Evolutionary conservation across 768 basidiomycete species (phyloP), one percentile per base, ranked within the genome.

Genomic region (Tephrocybe sp.): DNA sequence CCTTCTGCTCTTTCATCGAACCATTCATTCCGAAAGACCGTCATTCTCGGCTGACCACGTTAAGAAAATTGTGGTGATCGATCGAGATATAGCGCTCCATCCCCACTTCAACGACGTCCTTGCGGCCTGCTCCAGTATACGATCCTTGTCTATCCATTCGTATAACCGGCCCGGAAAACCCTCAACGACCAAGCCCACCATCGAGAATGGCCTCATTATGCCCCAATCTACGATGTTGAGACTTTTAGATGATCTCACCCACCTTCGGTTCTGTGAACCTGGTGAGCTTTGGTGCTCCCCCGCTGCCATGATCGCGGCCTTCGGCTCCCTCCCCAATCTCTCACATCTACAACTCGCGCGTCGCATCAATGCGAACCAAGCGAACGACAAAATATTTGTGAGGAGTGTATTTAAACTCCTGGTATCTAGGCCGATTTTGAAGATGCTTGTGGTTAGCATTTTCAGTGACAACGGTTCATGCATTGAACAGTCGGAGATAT

Each of bases 301-400:
- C 1, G 56, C 56, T 23, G 55, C 64, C 18, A 69, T 73, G 24
- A 58, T 75, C 30, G 55, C 50, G 6, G 56, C 64, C 17, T 70
- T 74, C 43, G 69, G 69, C 4, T 32, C 60, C n/a, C 63, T 71
- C 3, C 68, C 68, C 0, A 54, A 67, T 23, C 65, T 77, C 4
- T 65, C 75, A 1, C 70, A 76, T 55, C 59, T 76, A 15, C 66
- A 73, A 44, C 60, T 77, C 8, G 58, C 73, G 2, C 73, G 76
- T 26, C 68, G 68, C 1, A 64, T 69, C 18, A 63, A 73, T 41
- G 71, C 73, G 4, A 77, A 76, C 53, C 61, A 62, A 49, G 72
- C 69, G 21, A 77, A 77, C 48, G 76, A 77, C 57, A 18, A 54
- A 6, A 47, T 60, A 15, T 77, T 77, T 46, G 60, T 63, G 2